A percentile compares a stretch with the other conserved stretches of the same genome.
Evolutionary conservation across 139 green algal species (phyloP).

Genomic region (Closterium sp.): DNA sequence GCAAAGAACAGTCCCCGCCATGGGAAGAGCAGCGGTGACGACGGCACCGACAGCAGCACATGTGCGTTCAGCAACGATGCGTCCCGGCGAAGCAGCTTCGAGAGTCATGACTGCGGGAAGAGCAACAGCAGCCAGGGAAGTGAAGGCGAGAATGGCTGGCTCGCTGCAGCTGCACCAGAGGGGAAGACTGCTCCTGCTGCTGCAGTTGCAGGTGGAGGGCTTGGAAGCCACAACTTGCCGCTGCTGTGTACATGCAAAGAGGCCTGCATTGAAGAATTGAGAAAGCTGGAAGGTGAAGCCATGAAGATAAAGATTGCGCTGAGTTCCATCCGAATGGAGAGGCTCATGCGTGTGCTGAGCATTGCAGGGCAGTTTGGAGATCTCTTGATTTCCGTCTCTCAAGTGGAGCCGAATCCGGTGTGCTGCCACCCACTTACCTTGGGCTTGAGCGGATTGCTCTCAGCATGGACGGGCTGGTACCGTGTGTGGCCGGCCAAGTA

Average conservation of each 20-base stretch:
- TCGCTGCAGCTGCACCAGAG: background rate
- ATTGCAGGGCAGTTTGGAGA: slow-evolving; percentile 13
- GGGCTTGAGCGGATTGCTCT: slow-evolving; percentile 19
- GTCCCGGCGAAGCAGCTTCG: background rate
- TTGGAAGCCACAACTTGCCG: background rate
- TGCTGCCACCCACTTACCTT: slow-evolving; percentile 21
- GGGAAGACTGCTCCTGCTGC: background rate
- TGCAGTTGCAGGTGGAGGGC: background rate
- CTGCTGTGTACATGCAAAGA: background rate
- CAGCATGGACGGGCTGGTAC: slow-evolving; percentile 30
- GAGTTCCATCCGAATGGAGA: background rate
- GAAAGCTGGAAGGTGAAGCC: background rate
- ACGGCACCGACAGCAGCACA: background rate
- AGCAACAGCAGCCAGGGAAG: background rate
- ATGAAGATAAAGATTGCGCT: background rate
- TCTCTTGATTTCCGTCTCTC: slow-evolving; percentile 5
- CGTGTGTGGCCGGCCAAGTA: slow-evolving; percentile 7
- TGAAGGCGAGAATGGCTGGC: background rate
- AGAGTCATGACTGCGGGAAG: background rate
- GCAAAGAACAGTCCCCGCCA: background rate
- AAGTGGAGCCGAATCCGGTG: slow-evolving; percentile 27
- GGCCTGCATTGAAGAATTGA: background rate
- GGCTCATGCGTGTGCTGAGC: slow-evolving; percentile 10
- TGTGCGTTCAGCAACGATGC: background rate
- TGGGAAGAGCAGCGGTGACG: background rate